Conservation (phyloP, 2,329 filamentous ascomycete species). For the Fusarium paranaense region DNA sequence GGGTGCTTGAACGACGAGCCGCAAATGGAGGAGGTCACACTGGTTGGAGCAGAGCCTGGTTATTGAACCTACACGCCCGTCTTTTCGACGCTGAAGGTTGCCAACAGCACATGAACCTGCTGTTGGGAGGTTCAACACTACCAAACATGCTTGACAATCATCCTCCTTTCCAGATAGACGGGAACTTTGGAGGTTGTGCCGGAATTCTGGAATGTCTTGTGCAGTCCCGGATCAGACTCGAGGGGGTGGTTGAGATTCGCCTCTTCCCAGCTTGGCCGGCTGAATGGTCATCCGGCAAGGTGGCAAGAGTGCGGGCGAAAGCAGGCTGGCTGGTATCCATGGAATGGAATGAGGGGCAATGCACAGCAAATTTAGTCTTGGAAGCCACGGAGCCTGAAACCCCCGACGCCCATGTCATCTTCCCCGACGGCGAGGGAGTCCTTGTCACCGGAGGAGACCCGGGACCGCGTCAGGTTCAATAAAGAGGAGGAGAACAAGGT, state of each 20-base stretch:
- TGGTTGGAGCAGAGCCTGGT: constrained; percentile 64
- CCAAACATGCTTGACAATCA: constrained; percentile 38
- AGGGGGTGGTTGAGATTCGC: constrained; percentile 17
- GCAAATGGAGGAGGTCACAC: constrained; percentile 58
- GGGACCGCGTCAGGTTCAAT: too few relatives aligned
- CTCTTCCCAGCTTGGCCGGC: constrained; percentile 34
- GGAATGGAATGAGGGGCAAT: constrained; percentile 16
- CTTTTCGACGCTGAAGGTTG: constrained; percentile 42
- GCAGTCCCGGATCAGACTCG: constrained; percentile 19
- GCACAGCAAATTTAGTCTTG: background rate
- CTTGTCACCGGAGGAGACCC: too few relatives aligned
- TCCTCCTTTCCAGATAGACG: constrained; percentile 47
- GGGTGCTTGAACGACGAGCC: constrained; percentile 44
- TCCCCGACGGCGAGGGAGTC: background rate
- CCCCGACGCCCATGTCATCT: constrained; percentile 13
- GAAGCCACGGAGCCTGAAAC: constrained; percentile 11
- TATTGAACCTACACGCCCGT: constrained; percentile 61
- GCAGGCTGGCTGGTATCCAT: constrained; percentile 34
- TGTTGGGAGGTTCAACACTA: constrained; percentile 28
- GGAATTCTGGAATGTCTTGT: constrained; percentile 39
- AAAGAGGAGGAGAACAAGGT: too few relatives aligned
- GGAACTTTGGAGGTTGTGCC: constrained; percentile 44
- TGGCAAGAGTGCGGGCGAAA: background rate
- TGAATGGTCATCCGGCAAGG: constrained; percentile 18
- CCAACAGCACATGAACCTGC: constrained; percentile 26